These are phyloP conservation scores for Astrephomene gubernaculifera DNA, from an alignment of 139 green algal species.

Conservation along the genomic window DNA sequence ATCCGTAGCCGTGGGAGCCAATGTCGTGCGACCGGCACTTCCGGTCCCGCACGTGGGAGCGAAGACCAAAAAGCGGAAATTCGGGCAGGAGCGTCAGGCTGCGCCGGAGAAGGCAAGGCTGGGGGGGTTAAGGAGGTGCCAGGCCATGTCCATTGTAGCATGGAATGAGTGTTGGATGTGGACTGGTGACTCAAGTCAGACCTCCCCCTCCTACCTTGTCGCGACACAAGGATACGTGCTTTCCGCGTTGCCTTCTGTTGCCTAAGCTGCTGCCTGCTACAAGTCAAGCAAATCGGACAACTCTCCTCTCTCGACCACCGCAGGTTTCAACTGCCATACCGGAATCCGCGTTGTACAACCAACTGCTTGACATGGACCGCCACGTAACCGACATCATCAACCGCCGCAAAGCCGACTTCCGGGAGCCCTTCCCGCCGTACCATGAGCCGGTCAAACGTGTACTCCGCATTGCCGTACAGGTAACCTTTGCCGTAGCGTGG, in stretches of 20 bases:
- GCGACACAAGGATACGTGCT: neutral
- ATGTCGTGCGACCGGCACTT: neutral
- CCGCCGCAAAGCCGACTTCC: slow-evolving; percentile 73
- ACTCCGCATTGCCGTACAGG: slow-evolving; percentile 29
- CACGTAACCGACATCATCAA: slow-evolving; percentile 68
- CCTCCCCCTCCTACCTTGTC: neutral
- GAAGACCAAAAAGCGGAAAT: slow-evolving; percentile 19
- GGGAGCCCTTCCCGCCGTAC: slow-evolving; percentile 61
- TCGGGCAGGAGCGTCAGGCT: neutral
- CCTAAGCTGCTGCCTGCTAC: neutral
- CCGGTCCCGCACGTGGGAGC: neutral
- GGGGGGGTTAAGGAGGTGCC: neutral
- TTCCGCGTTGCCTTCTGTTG: neutral
- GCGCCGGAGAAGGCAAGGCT: slow-evolving; percentile 7
- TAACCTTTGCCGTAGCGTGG: too few species aligned
- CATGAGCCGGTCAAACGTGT: slow-evolving; percentile 30
- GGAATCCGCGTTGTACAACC: slow-evolving; percentile 72
- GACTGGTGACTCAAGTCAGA: neutral
- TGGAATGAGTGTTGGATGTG: neutral
- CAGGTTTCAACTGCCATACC: slow-evolving; percentile 64
- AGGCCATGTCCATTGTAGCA: neutral
- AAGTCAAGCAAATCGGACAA: neutral
- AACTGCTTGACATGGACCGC: slow-evolving; percentile 77
- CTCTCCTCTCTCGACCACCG: neutral
- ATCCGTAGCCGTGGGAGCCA: neutral